Percentiles rank a stretch among this genome's conserved stretches.
Conservation (phyloP, 1,139 yeast genomes). For the Eremothecium cymbalariae region DNA sequence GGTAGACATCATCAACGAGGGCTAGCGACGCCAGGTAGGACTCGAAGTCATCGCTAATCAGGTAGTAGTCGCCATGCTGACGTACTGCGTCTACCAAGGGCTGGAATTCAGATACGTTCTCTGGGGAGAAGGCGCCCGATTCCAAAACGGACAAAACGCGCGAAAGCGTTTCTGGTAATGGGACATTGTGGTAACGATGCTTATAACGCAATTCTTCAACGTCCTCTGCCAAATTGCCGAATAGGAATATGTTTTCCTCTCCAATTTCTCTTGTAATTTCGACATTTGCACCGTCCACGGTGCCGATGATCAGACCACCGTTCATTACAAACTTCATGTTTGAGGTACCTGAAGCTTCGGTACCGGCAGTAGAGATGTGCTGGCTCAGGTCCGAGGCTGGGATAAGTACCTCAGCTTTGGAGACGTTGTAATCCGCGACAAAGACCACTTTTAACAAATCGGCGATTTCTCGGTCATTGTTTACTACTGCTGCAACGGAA, state of each 20-base stretch:
- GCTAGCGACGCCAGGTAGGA: slow-evolving; percentile 75
- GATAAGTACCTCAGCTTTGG: slow-evolving; percentile 83
- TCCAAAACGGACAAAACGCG: slow-evolving; percentile 64
- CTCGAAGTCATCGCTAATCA: slow-evolving; percentile 84
- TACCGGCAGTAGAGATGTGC: slow-evolving; percentile 97
- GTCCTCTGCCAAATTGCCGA: slow-evolving; percentile 83
- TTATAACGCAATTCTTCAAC: slow-evolving; percentile 78
- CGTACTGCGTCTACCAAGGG: slow-evolving; percentile 62
- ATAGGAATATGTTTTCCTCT: slow-evolving; percentile 83
- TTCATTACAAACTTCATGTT: slow-evolving; percentile 93
- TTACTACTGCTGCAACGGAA: slow-evolving; percentile 71
- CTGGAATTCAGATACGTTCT: slow-evolving; percentile 54
- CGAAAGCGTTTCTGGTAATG: slow-evolving; percentile 45
- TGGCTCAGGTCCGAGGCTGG: slow-evolving; percentile 90
- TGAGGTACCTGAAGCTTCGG: slow-evolving; percentile 94
- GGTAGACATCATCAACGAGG: slow-evolving; percentile 65
- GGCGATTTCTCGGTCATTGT: slow-evolving; percentile 65
- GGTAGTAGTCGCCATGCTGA: slow-evolving; percentile 74
- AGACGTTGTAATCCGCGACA: slow-evolving; percentile 86
- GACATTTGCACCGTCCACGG: slow-evolving; percentile 95
- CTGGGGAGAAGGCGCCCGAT: slow-evolving; percentile 57
- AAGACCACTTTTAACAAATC: slow-evolving; percentile 78
- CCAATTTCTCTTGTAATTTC: slow-evolving; percentile 92
- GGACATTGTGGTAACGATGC: slow-evolving; percentile 51
- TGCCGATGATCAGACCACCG: slow-evolving; percentile 91